phyloP scores from a whole-genome alignment of 2,329 filamentous ascomycete species.

The Talaromyces rugulosus region DNA sequence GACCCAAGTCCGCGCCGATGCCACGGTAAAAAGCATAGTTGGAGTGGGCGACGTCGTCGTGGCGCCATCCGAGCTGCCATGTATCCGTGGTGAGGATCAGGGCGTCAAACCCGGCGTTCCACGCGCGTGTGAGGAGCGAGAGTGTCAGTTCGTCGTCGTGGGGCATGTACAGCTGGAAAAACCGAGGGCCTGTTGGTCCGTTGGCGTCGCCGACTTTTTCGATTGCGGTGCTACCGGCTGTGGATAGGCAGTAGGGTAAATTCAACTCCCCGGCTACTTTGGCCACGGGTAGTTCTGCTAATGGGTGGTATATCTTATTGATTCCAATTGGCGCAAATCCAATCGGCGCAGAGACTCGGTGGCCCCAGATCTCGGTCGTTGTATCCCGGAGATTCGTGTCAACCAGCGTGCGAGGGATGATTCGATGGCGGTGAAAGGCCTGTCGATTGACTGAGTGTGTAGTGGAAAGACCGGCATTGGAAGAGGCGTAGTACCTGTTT shows the following conservation, averaged over 20 bases:
- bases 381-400: slow-evolving; percentile 57
- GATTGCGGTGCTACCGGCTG: slow-evolving; percentile 53
- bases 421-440: slow-evolving; percentile 61
- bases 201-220: slow-evolving; percentile 57
- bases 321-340: slow-evolving; percentile 64
- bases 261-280: slow-evolving; percentile 57
- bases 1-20: slow-evolving; percentile 51
- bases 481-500: slow-evolving; percentile 31
- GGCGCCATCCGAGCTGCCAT: slow-evolving; percentile 60
- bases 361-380: slow-evolving; percentile 55
- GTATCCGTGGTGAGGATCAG: slow-evolving; percentile 61
- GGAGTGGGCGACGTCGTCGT: slow-evolving; percentile 52
- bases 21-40: slow-evolving; percentile 64
- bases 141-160: slow-evolving; percentile 59
- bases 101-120: slow-evolving; percentile 52
- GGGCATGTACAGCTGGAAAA: slow-evolving; percentile 62
- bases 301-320: slow-evolving; percentile 60
- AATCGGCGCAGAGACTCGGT: slow-evolving; percentile 56
- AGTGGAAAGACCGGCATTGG: slow-evolving; percentile 32
- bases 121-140: slow-evolving; percentile 53
- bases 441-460: slow-evolving; percentile 57
- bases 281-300: slow-evolving; percentile 57
- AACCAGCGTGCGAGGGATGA: slow-evolving; percentile 59
- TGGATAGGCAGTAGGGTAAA: slow-evolving; percentile 57
- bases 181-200: slow-evolving; percentile 46